Conservation (phyloP, 1,284 basidiomycete genomes). For the Apiotrichum gamsii region DNA sequence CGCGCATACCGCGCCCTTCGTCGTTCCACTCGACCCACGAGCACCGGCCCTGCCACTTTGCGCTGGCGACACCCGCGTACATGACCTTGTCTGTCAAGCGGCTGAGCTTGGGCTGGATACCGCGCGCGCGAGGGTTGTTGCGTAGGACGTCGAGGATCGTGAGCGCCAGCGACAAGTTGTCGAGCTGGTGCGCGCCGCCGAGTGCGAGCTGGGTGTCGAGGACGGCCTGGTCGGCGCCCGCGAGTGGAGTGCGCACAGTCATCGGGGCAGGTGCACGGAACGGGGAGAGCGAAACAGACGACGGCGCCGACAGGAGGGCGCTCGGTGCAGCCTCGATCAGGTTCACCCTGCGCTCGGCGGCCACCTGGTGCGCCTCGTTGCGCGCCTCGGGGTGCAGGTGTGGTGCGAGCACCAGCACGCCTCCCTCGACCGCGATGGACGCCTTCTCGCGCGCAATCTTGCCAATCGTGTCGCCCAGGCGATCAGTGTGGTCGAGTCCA, state of each 20-base stretch:
- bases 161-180: slow-evolving; percentile 68
- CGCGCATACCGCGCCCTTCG: background rate
- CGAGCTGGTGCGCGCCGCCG: slow-evolving; percentile 73
- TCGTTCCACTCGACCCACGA: slow-evolving; percentile 53
- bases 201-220: slow-evolving; percentile 51
- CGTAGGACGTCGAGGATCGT: slow-evolving; percentile 61
- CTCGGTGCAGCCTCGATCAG: slow-evolving; percentile 22
- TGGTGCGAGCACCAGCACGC: slow-evolving; percentile 66
- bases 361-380: slow-evolving; percentile 48
- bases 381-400: slow-evolving; percentile 59
- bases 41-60: slow-evolving; percentile 76
- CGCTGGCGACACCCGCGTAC: slow-evolving; percentile 55
- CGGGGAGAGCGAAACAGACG: slow-evolving; percentile 32
- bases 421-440: slow-evolving; percentile 64
- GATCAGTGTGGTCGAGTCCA: slow-evolving; percentile 86
- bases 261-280: slow-evolving; percentile 21
- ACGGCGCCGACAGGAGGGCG: slow-evolving; percentile 3
- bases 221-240: background rate
- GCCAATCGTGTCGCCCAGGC: slow-evolving; percentile 70
- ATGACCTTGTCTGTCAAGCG: slow-evolving; percentile 53
- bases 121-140: slow-evolving; percentile 44
- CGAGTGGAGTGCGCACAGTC: slow-evolving; percentile 17
- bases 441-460: slow-evolving; percentile 80
- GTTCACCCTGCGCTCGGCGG: slow-evolving; percentile 36
- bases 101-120: slow-evolving; percentile 33